These are phyloP conservation scores for Claviceps purpurea DNA, from an alignment of 2,329 filamentous ascomycete species.

Conservation along the genomic window DNA sequence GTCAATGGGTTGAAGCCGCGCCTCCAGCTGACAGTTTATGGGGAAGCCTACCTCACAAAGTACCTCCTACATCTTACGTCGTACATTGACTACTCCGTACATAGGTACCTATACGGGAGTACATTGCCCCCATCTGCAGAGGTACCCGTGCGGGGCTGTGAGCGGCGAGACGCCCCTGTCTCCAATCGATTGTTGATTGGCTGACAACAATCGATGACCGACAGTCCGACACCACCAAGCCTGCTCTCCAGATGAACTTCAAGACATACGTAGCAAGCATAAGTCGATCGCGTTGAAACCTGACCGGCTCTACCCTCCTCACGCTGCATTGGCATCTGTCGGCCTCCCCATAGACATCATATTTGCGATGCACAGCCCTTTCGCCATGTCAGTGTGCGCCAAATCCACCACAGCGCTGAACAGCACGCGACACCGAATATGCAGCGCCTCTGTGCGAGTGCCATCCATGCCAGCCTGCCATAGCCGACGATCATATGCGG, in stretches of 20 bases:
- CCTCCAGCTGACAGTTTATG: neutral
- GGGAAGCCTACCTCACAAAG: no score
- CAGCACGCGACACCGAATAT: constrained; percentile 12
- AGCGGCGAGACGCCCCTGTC: neutral
- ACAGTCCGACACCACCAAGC: neutral
- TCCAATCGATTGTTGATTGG: neutral
- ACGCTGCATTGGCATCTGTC: neutral
- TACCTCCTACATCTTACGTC: no score
- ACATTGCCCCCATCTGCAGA: neutral
- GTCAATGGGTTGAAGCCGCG: neutral
- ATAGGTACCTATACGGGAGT: neutral
- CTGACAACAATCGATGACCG: neutral
- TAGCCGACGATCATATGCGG: constrained; percentile 51
- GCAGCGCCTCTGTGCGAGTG: constrained; percentile 7
- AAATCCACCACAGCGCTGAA: constrained; percentile 13
- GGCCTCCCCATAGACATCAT: neutral
- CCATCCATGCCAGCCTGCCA: neutral
- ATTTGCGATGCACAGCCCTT: neutral
- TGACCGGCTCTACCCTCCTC: neutral
- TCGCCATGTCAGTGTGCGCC: constrained; percentile 19
- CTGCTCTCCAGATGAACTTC: neutral
- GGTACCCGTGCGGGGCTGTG: neutral
- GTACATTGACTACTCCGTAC: no score
- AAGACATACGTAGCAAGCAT: neutral
- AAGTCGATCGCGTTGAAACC: neutral